Evolutionary conservation across 2,329 filamentous ascomycete genomes (phyloP).

Genomic region (Sporothrix globosa): DNA sequence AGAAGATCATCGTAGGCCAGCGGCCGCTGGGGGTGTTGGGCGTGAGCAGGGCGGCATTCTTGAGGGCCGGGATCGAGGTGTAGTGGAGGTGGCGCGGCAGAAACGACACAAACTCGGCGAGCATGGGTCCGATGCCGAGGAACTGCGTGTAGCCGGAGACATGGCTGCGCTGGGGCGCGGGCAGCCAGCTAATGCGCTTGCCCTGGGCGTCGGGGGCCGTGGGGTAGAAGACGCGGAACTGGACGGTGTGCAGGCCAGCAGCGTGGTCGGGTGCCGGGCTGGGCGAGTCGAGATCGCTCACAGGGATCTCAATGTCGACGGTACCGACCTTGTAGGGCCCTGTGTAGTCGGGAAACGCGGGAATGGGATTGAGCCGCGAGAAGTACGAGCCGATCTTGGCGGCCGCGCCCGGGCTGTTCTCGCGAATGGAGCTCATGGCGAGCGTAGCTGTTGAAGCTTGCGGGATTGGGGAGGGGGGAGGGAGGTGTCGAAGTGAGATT

Average conservation of each 20-base stretch:
- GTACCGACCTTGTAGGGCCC: conserved; percentile 80
- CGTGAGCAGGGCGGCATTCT: conserved; percentile 67
- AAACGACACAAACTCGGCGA: conserved; percentile 65
- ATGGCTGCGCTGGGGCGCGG: conserved; percentile 73
- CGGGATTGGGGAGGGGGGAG: not conserved
- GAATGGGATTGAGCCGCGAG: conserved; percentile 67
- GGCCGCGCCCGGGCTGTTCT: conserved; percentile 23
- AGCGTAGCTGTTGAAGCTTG: conserved; percentile 7
- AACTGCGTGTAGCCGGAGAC: conserved; percentile 77
- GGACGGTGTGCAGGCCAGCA: conserved; percentile 68
- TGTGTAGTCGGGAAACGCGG: conserved; percentile 72
- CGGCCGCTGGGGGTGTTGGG: conserved; percentile 53
- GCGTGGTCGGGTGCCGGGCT: conserved; percentile 58
- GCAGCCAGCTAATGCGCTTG: conserved; percentile 74
- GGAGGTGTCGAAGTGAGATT: not conserved
- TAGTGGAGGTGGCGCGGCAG: conserved; percentile 73
- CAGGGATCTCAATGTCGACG: conserved; percentile 77
- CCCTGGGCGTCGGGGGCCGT: conserved; percentile 57
- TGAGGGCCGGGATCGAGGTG: conserved; percentile 70
- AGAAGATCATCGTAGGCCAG: conserved; percentile 86
- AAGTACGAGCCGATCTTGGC: conserved; percentile 52
- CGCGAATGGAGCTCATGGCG: not conserved
- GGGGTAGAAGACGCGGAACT: conserved; percentile 83
- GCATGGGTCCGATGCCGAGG: conserved; percentile 63
- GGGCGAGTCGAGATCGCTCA: conserved; percentile 60